These are phyloP conservation scores for Metroxylon sagu DNA, from an alignment of 176 grass and related monocot species.

Conservation along the genomic window DNA sequence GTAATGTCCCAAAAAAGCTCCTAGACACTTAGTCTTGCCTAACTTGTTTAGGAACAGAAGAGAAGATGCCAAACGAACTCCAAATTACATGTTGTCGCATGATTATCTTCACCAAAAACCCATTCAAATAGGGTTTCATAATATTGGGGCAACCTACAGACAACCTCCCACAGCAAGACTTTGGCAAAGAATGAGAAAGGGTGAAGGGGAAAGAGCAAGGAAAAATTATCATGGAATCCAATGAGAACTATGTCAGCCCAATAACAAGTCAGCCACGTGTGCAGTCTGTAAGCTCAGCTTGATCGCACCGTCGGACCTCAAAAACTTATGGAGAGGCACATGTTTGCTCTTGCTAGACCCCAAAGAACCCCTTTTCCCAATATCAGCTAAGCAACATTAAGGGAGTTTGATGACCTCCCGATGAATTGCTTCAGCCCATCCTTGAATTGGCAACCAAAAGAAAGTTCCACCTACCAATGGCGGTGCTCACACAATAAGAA, in stretches of 20 bases:
- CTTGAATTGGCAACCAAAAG: conserved; percentile 44
- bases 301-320: conserved; percentile 17
- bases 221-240: no score
- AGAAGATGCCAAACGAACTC: no score
- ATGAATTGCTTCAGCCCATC: conserved; percentile 64
- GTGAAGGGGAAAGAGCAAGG: no score
- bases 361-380: conserved; percentile 4
- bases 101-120: no score
- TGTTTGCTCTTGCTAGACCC: conserved; percentile 32
- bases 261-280: conserved; percentile 40
- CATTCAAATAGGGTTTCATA: no score
- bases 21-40: no score
- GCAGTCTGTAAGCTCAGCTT: conserved; percentile 39
- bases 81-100: no score
- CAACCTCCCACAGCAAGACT: no score
- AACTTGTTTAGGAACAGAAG: no score
- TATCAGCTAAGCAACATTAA: background rate
- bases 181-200: no score
- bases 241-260: background rate
- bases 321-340: conserved; percentile 41
- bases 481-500: background rate
- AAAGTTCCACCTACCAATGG: conserved; percentile 32
- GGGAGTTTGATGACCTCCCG: conserved; percentile 18
- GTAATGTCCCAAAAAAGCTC: no score
- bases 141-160: no score